Evolutionary conservation across 2,329 filamentous ascomycete genomes (phyloP).

Genomic region (Epichloe gansuensis): DNA sequence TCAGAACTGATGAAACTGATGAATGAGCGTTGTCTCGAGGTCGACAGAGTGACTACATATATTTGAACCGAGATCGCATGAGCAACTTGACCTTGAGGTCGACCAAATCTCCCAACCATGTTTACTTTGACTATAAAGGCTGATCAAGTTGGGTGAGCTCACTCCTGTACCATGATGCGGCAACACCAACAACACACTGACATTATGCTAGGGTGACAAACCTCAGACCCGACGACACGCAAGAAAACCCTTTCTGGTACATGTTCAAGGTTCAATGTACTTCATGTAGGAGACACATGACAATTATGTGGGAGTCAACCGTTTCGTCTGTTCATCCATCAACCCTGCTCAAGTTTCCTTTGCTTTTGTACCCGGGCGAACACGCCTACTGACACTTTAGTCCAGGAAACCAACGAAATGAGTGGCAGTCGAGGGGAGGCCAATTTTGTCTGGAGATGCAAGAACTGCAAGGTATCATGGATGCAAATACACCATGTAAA

Average conservation of each 20-base stretch:
- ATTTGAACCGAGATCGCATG: neutral
- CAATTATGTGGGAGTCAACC: constrained; percentile 75
- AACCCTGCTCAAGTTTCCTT: neutral
- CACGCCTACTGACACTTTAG: constrained; percentile 5
- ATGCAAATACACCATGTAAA: neutral
- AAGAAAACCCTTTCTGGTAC: constrained; percentile 82
- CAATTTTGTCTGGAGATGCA: constrained; percentile 99
- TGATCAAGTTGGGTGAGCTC: constrained; percentile 53
- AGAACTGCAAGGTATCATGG: constrained; percentile 73
- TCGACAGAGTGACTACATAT: too few species aligned
- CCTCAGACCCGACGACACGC: constrained; percentile 71
- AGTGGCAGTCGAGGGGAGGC: constrained; percentile 90
- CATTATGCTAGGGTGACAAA: constrained; percentile 61
- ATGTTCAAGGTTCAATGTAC: constrained; percentile 97
- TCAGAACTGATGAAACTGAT: too few species aligned
- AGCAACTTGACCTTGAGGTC: neutral
- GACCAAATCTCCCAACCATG: constrained; percentile 31
- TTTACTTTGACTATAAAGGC: constrained; percentile 54
- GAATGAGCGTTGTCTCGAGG: too few species aligned
- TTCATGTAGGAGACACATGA: constrained; percentile 89
- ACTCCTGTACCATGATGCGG: neutral
- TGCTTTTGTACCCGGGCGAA: neutral
- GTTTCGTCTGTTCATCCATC: constrained; percentile 54
- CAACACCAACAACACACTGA: constrained; percentile 4
- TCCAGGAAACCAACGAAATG: constrained; percentile 76